Evolutionary conservation across 345 rosid species (phyloP), one percentile per base, ranked within the genome.

Genomic region (Eucalyptus cloeziana): DNA sequence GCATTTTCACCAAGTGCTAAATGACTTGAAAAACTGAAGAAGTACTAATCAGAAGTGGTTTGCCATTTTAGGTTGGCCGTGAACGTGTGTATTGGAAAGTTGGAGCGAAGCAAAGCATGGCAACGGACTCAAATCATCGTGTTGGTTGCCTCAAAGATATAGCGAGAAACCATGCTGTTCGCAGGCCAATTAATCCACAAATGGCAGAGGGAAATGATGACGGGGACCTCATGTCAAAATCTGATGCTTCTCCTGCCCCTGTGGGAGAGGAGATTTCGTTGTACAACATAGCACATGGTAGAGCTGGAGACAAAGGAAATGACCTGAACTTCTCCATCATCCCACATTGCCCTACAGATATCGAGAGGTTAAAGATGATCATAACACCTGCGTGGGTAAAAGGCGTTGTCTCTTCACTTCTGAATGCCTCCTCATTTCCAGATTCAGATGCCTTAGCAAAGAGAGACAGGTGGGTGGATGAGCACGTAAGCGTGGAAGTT

Each of bases 231-330:
- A 85, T 88, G 40, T 87, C 89, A 56, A 88, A 67, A 90, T 14
- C 71, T 10, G 76, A 86, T 64, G 62, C 79, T 69, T 91, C 91
- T 71, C 95, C 99, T 87, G 97, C 95, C 89, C 95, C 94, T 13
- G 85, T 92, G 17, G 93, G 95, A 76, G 92, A 90, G 90, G 94
- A 92, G 93, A 92, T 96, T 90, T 92, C 94, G 13, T 96, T 97
- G 43, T 96, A 95, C 92, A 86, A 89, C 50, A 93, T 96, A 47
- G 98, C 97, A 58, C 99, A 97, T 88, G 89, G 97, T 88, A 91
- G 99, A 87, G 95, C 94, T 30, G 98, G 99, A 44, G 98, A 97
- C 90, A 96, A 97, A 93, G 99, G 98, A 92, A 94, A 96, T 87
- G 96, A 94, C 94, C 86, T 94, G 93, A 96, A 97, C 91, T 94